Base-by-base conservation (phyloP, 129 eudicot genomes). In the Pseudognaphalium luteoalbum region DNA sequence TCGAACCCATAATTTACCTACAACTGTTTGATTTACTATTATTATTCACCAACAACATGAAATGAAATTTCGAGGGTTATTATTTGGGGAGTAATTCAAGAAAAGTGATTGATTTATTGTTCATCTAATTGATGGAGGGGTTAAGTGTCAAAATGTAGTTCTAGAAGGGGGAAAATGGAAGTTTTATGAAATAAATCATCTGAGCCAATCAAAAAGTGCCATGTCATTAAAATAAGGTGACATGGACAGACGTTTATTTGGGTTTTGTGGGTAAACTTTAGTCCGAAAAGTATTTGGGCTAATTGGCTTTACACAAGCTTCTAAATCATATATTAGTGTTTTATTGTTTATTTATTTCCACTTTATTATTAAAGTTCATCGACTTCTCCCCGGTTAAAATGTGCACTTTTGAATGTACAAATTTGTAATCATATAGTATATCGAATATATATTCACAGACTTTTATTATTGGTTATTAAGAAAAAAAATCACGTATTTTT, bases 1-100 rank as follows among this genome's bases (percentile, higher is more conserved):
- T 66, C 12, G 17, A 37, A 35, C 83, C 71, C 88, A 85, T 85
- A 20, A 70, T 35, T 57, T 29, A 58, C 80, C 70, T 34, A 17
- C 28, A 73, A 73, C 63, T 57, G 65, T 73, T 41, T 79, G 68
- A 17, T 64, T 16, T 30, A 17, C n/a, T 25, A 25, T 25, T 25
- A 14, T 41, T 61, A 16, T 4, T 28, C n/a, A 62, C 37, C 10
- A 25, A 63, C 35, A 63, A 28, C 39, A 30, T 28, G 35, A 28
- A 14, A 3, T 11, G 5, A 62, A 62, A 63, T 15, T 12, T 7
- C 62, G 10, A 6, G 62, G 10, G 4, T 0, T 57, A 19, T 6
- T 57, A 19, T 57, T 19, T 57, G 54, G n/a, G 54, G 21, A 32
- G 66, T 37, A n/a, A 19, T 56, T 9, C 14, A 15, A 17, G 75